Percentiles rank a stretch among this genome's conserved stretches.
These are phyloP conservation scores for Melastoma malabathricum DNA, from an alignment of 345 rosid genomes.

Conservation along the genomic window DNA sequence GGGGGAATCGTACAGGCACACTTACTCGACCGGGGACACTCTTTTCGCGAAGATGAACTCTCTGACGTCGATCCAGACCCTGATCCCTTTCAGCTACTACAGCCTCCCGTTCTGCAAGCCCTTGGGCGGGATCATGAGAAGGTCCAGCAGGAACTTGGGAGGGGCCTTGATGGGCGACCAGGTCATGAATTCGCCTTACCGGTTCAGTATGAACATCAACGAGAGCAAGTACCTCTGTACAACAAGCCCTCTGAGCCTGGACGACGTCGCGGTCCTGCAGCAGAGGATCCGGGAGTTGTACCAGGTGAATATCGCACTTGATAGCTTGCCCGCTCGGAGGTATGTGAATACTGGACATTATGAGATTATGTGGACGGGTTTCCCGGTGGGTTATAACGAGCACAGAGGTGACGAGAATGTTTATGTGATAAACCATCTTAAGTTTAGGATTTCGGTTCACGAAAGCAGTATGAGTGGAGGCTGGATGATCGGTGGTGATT, in stretches of 20 bases:
- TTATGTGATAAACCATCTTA: slow-evolving; percentile 11
- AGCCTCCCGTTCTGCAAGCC: slow-evolving; percentile 37
- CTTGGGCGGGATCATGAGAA: not conserved
- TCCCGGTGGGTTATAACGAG: slow-evolving; percentile 4
- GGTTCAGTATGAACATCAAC: slow-evolving; percentile 5
- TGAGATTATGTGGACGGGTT: slow-evolving; percentile 8
- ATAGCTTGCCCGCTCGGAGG: slow-evolving; percentile 3
- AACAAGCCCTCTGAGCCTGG: slow-evolving; percentile 3
- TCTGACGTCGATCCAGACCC: slow-evolving; percentile 70
- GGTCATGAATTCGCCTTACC: slow-evolving; percentile 5
- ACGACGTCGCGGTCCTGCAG: slow-evolving; percentile 5
- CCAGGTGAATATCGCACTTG: slow-evolving; percentile 9
- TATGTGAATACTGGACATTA: not conserved
- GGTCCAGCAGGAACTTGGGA: slow-evolving; percentile 2
- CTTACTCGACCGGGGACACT: slow-evolving; percentile 37
- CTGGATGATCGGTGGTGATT: not conserved
- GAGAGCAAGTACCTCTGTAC: slow-evolving; percentile 11
- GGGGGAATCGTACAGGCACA: slow-evolving; percentile 33
- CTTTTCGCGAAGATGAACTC: slow-evolving; percentile 69
- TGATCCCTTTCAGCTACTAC: slow-evolving; percentile 78
- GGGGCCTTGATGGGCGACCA: slow-evolving; percentile 11
- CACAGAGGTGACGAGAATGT: not conserved
- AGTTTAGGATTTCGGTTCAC: slow-evolving; percentile 9
- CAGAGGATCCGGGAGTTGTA: slow-evolving; percentile 6
- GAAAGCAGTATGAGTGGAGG: not conserved